Base-by-base conservation (phyloP, 106 monocot species). In the Acanthochlamys bracteata region DNA sequence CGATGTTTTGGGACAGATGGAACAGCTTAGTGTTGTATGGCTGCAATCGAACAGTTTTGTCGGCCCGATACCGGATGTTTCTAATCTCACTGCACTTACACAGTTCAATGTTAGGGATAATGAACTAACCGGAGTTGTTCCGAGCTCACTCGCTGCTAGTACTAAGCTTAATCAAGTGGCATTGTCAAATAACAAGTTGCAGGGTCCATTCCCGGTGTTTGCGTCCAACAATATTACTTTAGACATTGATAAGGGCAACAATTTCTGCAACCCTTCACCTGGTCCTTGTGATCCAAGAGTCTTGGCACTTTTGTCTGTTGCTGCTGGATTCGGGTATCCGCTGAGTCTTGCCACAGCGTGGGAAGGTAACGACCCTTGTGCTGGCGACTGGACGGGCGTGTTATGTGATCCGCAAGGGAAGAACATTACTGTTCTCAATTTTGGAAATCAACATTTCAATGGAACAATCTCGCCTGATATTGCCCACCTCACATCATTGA, bases 51-150 rank as follows among this genome's bases (percentile, higher is more conserved):
- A 94, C 62, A 61, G 49, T 24, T 94, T 94, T 66, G 74, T 83
- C 7, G 94, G 94, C 4, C 83, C 89, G 13, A 86, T 94, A 45
- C 94, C 94, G 0, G 89, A 94, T n/a, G 55, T 94, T 43, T 76
- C 80, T 58, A 86, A 79, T 24, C 74, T 78, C 54, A 84, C 72
- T 22, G 64, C 73, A 17, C 70, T 94, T n/a, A 25, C 51, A 0
- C 64, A 69, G 1, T 86, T 94, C 68, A 71, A 81, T 51, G 79
- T 84, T 47, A 60, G 89, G 4, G 89, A 89, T 67, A 94, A 94
- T 45, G 56, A 66, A 19, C 76, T 94, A 42, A 94, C 94, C 17
- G 94, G 89, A 16, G 42, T 66, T 51, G 76, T 94, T 13, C 86
- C 94, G 11, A 21, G 55, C 4, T 86, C 89, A 8, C 67, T 94